Conservation (phyloP, 2,329 filamentous ascomycete genomes). For the Trichoderma brevicompactum region DNA sequence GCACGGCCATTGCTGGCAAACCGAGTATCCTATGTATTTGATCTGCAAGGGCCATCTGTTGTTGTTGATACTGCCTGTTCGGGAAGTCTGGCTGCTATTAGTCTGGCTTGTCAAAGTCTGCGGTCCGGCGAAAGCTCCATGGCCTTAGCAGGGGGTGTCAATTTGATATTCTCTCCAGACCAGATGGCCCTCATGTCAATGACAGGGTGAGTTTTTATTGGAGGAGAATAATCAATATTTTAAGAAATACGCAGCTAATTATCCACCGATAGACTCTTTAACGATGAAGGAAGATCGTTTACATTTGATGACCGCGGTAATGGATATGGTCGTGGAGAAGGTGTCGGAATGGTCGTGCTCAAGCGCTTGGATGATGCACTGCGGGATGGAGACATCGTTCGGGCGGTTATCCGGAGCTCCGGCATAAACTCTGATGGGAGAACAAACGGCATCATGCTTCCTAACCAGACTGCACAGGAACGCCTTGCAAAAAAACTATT, state of each 20-base stretch:
- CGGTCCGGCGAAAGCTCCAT: conserved; percentile 39
- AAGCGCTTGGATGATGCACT: conserved; percentile 51
- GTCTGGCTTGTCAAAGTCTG: conserved; percentile 42
- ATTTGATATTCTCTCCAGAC: conserved; percentile 37
- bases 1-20: conserved; percentile 47
- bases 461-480: conserved; percentile 30
- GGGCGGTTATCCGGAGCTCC: conserved; percentile 42
- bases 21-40: conserved; percentile 53
- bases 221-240: neutral
- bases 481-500: conserved; percentile 34
- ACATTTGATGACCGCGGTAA: conserved; percentile 48
- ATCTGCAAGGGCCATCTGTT: conserved; percentile 52
- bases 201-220: neutral
- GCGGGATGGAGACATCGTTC: conserved; percentile 47
- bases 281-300: conserved; percentile 24
- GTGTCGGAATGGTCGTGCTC: conserved; percentile 47
- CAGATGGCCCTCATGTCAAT: conserved; percentile 16
- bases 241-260: neutral
- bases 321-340: conserved; percentile 53
- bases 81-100: conserved; percentile 50
- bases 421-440: conserved; percentile 49
- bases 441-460: conserved; percentile 46
- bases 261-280: neutral
- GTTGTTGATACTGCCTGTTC: conserved; percentile 59
- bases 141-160: conserved; percentile 48